A percentile compares a stretch with the other conserved stretches of the same genome.
phyloP scores from a whole-genome alignment of 2,329 filamentous ascomycete genomes.

The Huntiella savannae region DNA sequence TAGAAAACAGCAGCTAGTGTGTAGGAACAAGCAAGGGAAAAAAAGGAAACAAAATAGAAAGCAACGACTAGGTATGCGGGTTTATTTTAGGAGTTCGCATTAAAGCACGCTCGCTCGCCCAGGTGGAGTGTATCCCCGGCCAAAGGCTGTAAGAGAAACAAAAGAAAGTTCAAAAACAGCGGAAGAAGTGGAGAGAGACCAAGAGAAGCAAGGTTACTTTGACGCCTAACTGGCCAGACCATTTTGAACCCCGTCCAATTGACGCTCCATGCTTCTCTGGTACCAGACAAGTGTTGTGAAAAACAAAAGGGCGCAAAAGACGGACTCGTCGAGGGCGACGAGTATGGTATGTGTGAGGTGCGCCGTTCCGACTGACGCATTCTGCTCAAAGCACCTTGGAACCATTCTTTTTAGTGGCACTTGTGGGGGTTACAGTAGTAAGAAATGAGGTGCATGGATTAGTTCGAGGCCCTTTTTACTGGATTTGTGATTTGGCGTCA shows the following conservation, averaged over 20 bases:
- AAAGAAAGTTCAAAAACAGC: not conserved
- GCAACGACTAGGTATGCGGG: too few species aligned
- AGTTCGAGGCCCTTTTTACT: not conserved
- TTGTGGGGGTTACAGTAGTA: too few species aligned
- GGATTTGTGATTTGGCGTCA: too few species aligned
- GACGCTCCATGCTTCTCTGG: not conserved
- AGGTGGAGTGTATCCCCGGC: too few species aligned
- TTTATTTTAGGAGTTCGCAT: too few species aligned
- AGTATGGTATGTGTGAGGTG: too few species aligned
- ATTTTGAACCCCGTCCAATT: not conserved
- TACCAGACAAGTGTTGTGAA: too few species aligned
- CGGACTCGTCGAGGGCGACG: too few species aligned
- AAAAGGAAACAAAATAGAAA: not conserved
- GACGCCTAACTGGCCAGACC: conserved; percentile 1
- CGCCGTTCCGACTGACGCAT: too few species aligned
- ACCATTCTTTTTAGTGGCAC: not conserved
- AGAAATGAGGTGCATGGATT: not conserved
- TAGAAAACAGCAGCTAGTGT: conserved; percentile 1
- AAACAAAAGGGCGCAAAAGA: too few species aligned
- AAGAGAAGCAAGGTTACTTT: conserved; percentile 1
- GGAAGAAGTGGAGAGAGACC: not conserved
- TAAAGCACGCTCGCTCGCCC: too few species aligned
- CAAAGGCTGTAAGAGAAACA: not conserved
- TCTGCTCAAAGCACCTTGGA: not conserved
- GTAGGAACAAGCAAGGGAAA: conserved; percentile 1